Evolutionary conservation across 495 filamentous ascomycete genomes (phyloP).

Genomic region (Aspergillus avenaceus): DNA sequence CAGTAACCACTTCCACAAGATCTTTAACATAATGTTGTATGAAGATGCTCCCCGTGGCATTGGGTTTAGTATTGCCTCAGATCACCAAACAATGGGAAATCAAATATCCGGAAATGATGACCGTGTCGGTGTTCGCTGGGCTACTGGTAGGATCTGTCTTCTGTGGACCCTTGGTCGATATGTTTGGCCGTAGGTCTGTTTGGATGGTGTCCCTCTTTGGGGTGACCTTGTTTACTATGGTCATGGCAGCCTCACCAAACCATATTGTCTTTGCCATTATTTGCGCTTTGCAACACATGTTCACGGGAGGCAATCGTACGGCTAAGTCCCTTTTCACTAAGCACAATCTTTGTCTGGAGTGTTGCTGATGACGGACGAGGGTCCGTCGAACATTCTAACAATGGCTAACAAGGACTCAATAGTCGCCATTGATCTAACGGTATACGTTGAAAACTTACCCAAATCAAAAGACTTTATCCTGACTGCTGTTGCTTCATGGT

Average conservation of each 20-base stretch:
- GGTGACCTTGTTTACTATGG: slow-evolving; percentile 4
- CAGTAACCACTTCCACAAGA: too few relatives aligned
- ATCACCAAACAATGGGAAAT: neutral
- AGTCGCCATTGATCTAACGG: slow-evolving; percentile 9
- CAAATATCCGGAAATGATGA: slow-evolving; percentile 1
- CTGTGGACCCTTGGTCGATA: slow-evolving; percentile 1
- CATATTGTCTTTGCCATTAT: neutral
- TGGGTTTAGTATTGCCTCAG: slow-evolving; percentile 6
- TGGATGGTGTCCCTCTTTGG: slow-evolving; percentile 7
- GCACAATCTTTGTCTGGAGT: neutral
- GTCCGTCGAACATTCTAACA: too few relatives aligned
- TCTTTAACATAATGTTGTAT: too few relatives aligned
- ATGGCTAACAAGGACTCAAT: too few relatives aligned
- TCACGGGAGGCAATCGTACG: slow-evolving; percentile 5
- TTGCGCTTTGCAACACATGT: neutral
- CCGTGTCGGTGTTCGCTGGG: slow-evolving; percentile 1
- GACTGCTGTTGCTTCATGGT: neutral
- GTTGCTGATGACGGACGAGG: too few relatives aligned
- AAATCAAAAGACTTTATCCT: neutral
- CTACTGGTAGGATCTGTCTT: neutral
- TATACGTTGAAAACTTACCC: slow-evolving; percentile 1
- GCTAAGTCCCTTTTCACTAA: neutral
- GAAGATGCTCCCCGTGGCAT: slow-evolving; percentile 8
- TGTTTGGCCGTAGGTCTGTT: neutral
- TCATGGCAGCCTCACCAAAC: slow-evolving; percentile 1